Evolutionary conservation across 129 eudicot species (phyloP), one percentile per base, ranked within the genome.

Genomic region (Flaveria sonorensis): DNA sequence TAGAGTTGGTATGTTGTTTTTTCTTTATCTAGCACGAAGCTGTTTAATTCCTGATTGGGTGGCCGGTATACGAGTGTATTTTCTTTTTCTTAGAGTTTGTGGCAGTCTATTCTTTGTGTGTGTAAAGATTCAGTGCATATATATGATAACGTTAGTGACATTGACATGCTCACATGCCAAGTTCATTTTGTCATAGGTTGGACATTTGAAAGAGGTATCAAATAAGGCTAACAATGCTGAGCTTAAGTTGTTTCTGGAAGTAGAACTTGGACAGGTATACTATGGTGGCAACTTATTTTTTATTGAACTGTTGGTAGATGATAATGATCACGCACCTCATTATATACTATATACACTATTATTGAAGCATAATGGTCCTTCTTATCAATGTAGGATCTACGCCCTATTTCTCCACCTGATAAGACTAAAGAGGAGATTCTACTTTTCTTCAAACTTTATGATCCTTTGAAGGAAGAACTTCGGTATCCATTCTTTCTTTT

Each of bases 361-460:
- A 2, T 15, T 52, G 13, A 56, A 32, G 67, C 52, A 24, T 55
- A 69, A 69, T 18, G 11, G 18, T 16, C 24, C 36, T 23, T 0
- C 15, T n/a, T 73, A 45, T 71, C 14, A 55, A 73, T 88, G 81
- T 75, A 93, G 97, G 96, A 93, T 79, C 53, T 87, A 62, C 88
- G 39, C 50, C 93, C 97, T 1, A 26, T 88, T 71, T 46, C 95
- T 74, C 89, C 89, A 60, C 96, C 92, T 18, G 88, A 78, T 56
- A 93, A 90, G 78, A 83, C 88, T 13, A 88, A 87, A 85, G 97
- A 90, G n/a, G 98, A 93, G 70, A 88, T 93, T 68, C 83, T 93
- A 66, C 85, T 93, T 71, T 88, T 93, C 71, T 88, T 93, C 74
- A 93, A 93, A 72, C 87, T 85, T 83, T 90, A 93, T 66, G 97